Evolutionary conservation across 345 rosid genomes (phyloP).

Genomic region (Kernera saxatilis): DNA sequence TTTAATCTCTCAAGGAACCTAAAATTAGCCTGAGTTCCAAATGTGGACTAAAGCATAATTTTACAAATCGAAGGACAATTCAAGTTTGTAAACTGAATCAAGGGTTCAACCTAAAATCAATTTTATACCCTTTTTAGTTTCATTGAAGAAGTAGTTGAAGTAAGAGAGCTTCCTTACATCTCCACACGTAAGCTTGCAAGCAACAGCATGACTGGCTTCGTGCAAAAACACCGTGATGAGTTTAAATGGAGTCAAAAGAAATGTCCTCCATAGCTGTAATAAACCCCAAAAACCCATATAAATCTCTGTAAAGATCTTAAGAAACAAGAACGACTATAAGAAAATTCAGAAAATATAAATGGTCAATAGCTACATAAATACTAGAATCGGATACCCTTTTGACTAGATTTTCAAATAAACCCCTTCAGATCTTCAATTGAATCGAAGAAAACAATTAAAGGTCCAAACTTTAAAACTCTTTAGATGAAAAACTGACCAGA

Average conservation of each 20-base stretch:
- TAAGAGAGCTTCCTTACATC: conserved; percentile 51
- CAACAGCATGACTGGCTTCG: conserved; percentile 97
- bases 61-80: not conserved
- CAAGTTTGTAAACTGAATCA: not conserved
- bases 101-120: not conserved
- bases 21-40: not conserved
- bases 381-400: conserved; percentile 1
- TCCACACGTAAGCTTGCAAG: conserved; percentile 97
- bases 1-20: not conserved
- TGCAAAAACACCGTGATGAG: conserved; percentile 92
- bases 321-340: not conserved
- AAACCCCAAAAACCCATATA: not conserved
- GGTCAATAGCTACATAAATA: not conserved
- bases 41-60: not conserved
- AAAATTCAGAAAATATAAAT: not conserved
- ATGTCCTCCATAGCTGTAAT: conserved; percentile 88
- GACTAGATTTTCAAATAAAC: not conserved
- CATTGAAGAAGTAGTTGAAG: not conserved
- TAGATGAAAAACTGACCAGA: conserved; percentile 42
- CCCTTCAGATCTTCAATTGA: not conserved
- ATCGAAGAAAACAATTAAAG: conserved; percentile 1
- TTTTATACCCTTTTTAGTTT: not conserved
- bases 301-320: not conserved
- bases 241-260: conserved; percentile 85
- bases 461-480: not conserved